phyloP scores from a whole-genome alignment of 768 basidiomycete genomes.

The Xerocomellus amylosporus region DNA sequence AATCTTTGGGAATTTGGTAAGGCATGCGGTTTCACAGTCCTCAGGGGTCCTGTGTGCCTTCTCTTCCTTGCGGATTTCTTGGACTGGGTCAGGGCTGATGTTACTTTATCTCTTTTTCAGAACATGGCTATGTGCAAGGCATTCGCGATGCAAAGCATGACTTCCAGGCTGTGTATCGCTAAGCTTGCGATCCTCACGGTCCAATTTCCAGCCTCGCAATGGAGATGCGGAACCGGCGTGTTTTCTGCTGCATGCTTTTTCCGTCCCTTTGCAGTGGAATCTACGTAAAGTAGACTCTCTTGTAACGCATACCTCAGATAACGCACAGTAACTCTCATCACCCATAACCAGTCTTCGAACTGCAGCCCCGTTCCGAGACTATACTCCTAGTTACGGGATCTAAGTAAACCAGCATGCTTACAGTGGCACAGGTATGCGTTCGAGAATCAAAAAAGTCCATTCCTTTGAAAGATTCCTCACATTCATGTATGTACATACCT shows the following conservation, averaged over 20 bases:
- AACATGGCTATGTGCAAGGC: slow-evolving; percentile 64
- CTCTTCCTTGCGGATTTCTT: neutral
- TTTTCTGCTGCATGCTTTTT: neutral
- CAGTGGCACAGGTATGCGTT: too few species aligned
- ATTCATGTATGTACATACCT: too few species aligned
- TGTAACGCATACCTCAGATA: too few species aligned
- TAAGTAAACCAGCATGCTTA: too few species aligned
- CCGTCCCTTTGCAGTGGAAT: neutral
- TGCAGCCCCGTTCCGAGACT: too few species aligned
- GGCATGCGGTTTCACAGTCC: slow-evolving; percentile 5
- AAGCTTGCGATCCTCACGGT: neutral
- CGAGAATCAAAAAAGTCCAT: too few species aligned
- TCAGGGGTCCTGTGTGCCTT: neutral
- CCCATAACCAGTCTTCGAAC: too few species aligned
- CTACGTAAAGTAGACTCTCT: too few species aligned
- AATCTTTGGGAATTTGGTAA: slow-evolving; percentile 68
- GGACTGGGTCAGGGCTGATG: neutral
- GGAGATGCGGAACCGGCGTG: neutral
- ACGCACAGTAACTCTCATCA: too few species aligned
- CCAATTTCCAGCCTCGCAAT: neutral
- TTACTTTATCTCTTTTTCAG: slow-evolving; percentile 26
- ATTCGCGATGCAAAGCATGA: slow-evolving; percentile 40
- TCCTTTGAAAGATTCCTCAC: too few species aligned
- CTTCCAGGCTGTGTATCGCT: slow-evolving; percentile 35
- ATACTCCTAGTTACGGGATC: too few species aligned